Evolutionary conservation across 805 yeast species (phyloP).

Genomic region (Wickerhamomyces mucosus): DNA sequence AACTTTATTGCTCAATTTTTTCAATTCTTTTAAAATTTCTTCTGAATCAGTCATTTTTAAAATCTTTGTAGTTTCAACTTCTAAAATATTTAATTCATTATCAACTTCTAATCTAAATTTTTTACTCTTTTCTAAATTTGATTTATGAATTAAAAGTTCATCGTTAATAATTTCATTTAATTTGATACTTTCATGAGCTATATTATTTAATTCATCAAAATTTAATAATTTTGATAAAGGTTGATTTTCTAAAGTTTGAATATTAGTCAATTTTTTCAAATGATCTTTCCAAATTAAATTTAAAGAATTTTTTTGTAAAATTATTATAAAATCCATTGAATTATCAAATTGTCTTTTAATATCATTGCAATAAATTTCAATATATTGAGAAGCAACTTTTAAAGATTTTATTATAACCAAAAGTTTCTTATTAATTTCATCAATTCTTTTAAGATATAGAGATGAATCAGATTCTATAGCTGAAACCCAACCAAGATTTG

Average conservation of each 20-base stretch:
- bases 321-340: conserved; percentile 26
- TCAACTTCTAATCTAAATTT: conserved; percentile 28
- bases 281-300: conserved; percentile 16
- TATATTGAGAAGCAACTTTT: conserved; percentile 38
- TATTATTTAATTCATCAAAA: conserved; percentile 19
- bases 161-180: conserved; percentile 11
- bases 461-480: conserved; percentile 33
- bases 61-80: conserved; percentile 27
- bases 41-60: conserved; percentile 14
- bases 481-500: conserved; percentile 43
- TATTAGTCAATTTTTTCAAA: conserved; percentile 3
- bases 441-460: conserved; percentile 23
- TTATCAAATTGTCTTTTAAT: conserved; percentile 35
- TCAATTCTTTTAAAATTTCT: conserved; percentile 13
- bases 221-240: conserved; percentile 10
- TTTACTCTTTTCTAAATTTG: conserved; percentile 28
- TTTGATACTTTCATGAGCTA: conserved; percentile 17
- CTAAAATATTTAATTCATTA: conserved; percentile 29
- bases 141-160: conserved; percentile 21
- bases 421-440: conserved; percentile 25
- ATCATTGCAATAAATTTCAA: conserved; percentile 38
- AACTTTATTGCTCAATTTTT: conserved; percentile 10
- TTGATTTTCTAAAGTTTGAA: conserved; percentile 5
- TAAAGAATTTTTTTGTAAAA: conserved; percentile 33
- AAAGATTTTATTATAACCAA: conserved; percentile 35